Evolutionary conservation across 1,139 yeast species (phyloP).

Genomic region (Protomyces macrosporus): DNA sequence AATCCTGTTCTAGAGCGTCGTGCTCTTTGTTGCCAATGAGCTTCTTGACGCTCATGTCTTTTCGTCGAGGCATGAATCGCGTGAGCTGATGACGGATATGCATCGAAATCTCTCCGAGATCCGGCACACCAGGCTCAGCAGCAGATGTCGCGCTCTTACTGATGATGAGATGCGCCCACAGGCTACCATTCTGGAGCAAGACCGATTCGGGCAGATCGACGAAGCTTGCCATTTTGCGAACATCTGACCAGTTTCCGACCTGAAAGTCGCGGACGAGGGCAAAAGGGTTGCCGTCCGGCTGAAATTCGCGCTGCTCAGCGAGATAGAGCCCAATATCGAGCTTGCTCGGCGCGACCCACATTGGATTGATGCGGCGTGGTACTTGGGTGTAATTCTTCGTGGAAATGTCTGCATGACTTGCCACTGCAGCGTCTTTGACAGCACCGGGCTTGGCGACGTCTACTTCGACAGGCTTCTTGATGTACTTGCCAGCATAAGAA

Average conservation of each 20-base stretch:
- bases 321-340: constrained; percentile 15
- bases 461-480: constrained; percentile 12
- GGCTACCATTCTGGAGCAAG: constrained; percentile 36
- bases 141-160: constrained; percentile 30
- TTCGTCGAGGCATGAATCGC: constrained; percentile 35
- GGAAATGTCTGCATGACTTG: constrained; percentile 7
- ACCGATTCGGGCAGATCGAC: constrained; percentile 22
- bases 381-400: constrained; percentile 15
- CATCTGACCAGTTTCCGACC: constrained; percentile 17
- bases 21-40: constrained; percentile 31
- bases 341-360: constrained; percentile 12
- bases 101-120: constrained; percentile 32
- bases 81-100: constrained; percentile 33
- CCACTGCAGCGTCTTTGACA: constrained; percentile 10
- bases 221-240: neutral
- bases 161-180: constrained; percentile 37
- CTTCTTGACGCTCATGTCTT: constrained; percentile 37
- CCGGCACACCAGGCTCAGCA: constrained; percentile 30
- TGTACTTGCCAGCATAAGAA: constrained; percentile 7
- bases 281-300: constrained; percentile 11
- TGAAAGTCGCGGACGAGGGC: constrained; percentile 1
- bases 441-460: constrained; percentile 16
- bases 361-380: constrained; percentile 15
- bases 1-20: constrained; percentile 26
- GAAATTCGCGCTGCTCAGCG: constrained; percentile 4